Evolutionary conservation across 164 flowering plant genomes (phyloP).

Genomic region (Piper longum): DNA sequence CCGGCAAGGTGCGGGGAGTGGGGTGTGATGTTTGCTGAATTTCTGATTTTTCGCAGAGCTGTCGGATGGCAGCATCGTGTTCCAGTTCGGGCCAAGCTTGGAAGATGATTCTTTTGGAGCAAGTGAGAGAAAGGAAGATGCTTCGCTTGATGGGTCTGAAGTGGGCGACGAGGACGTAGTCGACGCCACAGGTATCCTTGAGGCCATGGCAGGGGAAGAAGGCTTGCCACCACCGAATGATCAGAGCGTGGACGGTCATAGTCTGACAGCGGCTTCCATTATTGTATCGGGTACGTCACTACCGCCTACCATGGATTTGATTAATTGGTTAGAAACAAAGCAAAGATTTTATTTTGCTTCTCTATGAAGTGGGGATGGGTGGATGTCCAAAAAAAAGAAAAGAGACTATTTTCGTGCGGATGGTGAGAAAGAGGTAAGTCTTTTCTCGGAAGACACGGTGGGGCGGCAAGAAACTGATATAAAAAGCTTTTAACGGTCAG

Average conservation of each 20-base stretch:
- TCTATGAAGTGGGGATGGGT: not conserved
- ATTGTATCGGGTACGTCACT: not conserved
- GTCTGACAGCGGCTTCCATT: not conserved
- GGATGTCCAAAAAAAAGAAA: too few relatives aligned
- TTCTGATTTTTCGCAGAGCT: constrained; percentile 7
- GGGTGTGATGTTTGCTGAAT: not conserved
- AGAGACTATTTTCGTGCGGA: not conserved
- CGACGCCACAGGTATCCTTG: not conserved
- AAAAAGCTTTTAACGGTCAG: too few relatives aligned
- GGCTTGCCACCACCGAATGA: not conserved
- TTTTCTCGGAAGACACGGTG: not conserved
- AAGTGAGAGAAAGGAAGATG: not conserved
- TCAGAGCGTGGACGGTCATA: not conserved
- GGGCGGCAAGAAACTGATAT: not conserved
- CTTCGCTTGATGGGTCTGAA: not conserved
- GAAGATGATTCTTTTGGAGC: not conserved
- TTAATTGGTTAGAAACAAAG: too few relatives aligned
- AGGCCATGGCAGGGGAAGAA: not conserved
- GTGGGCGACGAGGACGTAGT: not conserved
- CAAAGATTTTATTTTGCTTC: too few relatives aligned
- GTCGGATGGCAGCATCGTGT: constrained; percentile 8
- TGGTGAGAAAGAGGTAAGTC: too few relatives aligned
- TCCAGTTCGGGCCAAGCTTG: constrained; percentile 2
- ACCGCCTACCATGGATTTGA: not conserved
- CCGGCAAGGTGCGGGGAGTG: too few relatives aligned